Conservation (phyloP, 1,284 basidiomycete genomes). For the Butyriboletus appendiculatus region DNA sequence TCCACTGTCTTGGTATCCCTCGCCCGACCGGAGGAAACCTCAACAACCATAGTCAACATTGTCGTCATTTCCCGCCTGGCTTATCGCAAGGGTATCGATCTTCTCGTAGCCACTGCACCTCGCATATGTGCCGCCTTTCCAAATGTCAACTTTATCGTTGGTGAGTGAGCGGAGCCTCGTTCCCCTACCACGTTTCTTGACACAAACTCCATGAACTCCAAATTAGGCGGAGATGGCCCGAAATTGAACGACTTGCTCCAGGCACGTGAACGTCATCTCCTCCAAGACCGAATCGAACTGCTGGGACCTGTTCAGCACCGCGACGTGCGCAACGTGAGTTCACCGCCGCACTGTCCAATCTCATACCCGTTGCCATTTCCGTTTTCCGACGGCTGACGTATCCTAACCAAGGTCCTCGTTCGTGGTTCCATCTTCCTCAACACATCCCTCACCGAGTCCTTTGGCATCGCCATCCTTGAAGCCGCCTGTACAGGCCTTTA, state of each 20-base stretch:
- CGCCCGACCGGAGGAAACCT: neutral
- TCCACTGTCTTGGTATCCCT: neutral
- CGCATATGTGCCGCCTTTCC: constrained; percentile 85
- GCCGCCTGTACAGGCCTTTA: constrained; percentile 95
- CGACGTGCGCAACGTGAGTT: constrained; percentile 78
- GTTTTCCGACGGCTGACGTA: neutral
- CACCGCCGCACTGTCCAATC: too few relatives aligned
- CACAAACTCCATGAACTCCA: neutral
- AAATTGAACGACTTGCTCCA: constrained; percentile 95
- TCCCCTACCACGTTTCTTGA: neutral
- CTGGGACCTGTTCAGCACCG: constrained; percentile 81
- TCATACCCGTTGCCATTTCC: neutral
- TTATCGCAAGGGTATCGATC: constrained; percentile 96
- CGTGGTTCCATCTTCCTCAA: constrained; percentile 93
- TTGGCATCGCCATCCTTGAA: constrained; percentile 96
- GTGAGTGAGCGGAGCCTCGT: constrained; percentile 41
- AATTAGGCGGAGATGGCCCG: constrained; percentile 86
- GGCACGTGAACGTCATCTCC: constrained; percentile 88
- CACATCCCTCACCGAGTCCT: constrained; percentile 95
- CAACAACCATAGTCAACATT: constrained; percentile 72
- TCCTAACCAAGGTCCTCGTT: constrained; percentile 62
- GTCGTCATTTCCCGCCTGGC: constrained; percentile 94
- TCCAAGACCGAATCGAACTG: constrained; percentile 91
- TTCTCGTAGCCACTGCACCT: constrained; percentile 91
- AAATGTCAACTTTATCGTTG: constrained; percentile 87